Percentiles rank a stretch among this genome's conserved stretches.
Conservation (phyloP, 805 yeast genomes). For the Wickerhamomyces canadensis region DNA sequence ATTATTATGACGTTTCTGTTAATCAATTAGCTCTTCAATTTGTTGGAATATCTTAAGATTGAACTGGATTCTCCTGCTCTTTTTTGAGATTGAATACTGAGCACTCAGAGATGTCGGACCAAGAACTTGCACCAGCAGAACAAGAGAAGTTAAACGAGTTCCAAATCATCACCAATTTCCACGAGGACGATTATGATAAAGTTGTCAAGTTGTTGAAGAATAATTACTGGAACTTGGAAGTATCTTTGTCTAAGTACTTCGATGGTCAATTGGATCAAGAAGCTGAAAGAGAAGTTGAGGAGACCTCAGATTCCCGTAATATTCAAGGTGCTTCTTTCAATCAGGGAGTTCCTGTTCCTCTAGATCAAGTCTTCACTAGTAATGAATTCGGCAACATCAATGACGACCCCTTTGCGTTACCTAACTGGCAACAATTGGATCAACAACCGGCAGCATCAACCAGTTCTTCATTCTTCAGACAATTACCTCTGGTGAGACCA, state of each 20-base stretch:
- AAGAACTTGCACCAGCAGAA: slow-evolving; percentile 34
- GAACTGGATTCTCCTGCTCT: too few species aligned
- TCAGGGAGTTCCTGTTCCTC: too few species aligned
- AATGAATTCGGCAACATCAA: not conserved
- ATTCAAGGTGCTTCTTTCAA: too few species aligned
- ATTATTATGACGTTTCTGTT: not conserved
- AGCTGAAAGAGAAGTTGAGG: slow-evolving; percentile 4
- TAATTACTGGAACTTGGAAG: slow-evolving; percentile 57
- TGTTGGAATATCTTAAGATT: too few species aligned
- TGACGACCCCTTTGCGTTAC: slow-evolving; percentile 1
- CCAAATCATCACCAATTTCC: slow-evolving; percentile 44
- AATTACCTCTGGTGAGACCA: slow-evolving; percentile 28
- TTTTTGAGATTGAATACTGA: too few species aligned
- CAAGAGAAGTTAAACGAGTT: slow-evolving; percentile 41
- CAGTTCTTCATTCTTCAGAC: slow-evolving; percentile 14
- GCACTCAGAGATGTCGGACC: slow-evolving; percentile 14
- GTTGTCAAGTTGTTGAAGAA: slow-evolving; percentile 42
- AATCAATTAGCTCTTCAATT: too few species aligned
- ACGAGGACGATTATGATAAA: slow-evolving; percentile 40
- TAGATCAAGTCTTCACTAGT: not conserved
- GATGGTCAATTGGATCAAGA: slow-evolving; percentile 43
- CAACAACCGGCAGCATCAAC: slow-evolving; percentile 1
- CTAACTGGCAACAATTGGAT: not conserved
- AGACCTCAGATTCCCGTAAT: not conserved
- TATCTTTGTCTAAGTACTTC: slow-evolving; percentile 55